Evolutionary conservation across 2,329 filamentous ascomycete genomes (phyloP).

Genomic region (Apiospora arundinis): DNA sequence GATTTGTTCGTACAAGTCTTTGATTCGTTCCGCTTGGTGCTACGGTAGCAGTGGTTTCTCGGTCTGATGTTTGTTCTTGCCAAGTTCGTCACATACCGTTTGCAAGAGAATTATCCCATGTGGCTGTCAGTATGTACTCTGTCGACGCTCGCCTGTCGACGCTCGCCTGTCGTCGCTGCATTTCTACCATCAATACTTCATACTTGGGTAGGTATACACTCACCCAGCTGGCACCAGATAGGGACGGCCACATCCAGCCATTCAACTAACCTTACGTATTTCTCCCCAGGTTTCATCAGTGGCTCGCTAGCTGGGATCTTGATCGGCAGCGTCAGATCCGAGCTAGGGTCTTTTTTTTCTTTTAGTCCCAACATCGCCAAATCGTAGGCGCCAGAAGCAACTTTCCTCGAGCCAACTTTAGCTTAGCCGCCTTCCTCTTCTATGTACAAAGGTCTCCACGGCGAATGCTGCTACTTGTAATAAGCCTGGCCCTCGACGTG

Average conservation of each 20-base stretch:
- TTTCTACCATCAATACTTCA: no score
- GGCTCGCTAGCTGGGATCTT: conserved; percentile 9
- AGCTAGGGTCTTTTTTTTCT: not conserved
- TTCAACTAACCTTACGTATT: not conserved
- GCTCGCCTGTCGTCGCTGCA: no score
- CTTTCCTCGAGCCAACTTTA: not conserved
- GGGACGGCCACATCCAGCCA: not conserved
- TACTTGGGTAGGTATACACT: no score
- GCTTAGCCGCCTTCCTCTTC: no score
- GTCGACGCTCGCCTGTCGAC: no score
- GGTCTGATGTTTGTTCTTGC: not conserved
- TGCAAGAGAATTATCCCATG: not conserved
- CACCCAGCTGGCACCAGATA: no score
- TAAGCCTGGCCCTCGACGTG: not conserved
- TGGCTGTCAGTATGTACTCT: no score
- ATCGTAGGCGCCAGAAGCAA: not conserved
- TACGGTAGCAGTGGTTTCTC: not conserved
- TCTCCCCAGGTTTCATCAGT: conserved; percentile 12
- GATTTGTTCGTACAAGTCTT: not conserved
- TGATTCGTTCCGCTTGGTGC: not conserved
- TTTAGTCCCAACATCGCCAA: not conserved
- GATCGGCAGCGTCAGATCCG: conserved; percentile 17
- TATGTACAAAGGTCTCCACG: not conserved
- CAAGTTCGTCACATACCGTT: not conserved
- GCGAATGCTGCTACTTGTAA: not conserved